These are phyloP conservation scores for Cladosporium oxysporum DNA, from an alignment of 2,329 filamentous ascomycete genomes.

Conservation along the genomic window DNA sequence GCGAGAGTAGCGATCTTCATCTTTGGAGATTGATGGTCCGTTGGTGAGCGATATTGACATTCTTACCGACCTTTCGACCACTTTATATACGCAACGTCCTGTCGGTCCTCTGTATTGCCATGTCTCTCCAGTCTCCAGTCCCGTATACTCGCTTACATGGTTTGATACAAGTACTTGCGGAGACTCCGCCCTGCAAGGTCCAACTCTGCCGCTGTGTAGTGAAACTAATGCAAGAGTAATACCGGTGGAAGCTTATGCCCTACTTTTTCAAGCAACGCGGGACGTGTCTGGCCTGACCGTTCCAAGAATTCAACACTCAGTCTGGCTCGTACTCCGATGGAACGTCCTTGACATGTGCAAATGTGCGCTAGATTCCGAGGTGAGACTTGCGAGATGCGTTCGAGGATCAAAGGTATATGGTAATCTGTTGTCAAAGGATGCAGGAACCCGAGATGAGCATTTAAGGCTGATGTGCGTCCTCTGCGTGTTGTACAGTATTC, in stretches of 20 bases:
- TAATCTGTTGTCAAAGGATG: not conserved
- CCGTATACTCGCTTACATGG: not conserved
- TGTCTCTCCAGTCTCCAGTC: not conserved
- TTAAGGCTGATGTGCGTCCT: not conserved
- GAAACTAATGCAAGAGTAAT: not conserved
- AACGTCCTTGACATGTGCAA: not conserved
- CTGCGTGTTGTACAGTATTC: not conserved
- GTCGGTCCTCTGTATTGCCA: not conserved
- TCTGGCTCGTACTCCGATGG: not conserved
- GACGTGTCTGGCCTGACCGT: not conserved
- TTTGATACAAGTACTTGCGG: not conserved
- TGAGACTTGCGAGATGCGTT: not conserved
- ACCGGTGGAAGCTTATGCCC: not conserved
- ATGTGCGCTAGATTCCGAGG: not conserved
- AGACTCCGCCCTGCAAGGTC: not conserved
- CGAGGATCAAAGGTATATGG: not conserved
- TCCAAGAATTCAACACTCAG: not conserved
- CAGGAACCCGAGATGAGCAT: not conserved
- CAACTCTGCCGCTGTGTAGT: not conserved
- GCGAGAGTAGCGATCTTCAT: not conserved
- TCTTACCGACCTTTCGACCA: not conserved
- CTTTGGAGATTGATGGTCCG: not conserved
- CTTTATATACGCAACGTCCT: not conserved
- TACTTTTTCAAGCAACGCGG: not conserved
- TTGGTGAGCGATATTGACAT: not conserved